Evolutionary conservation across 2,329 filamentous ascomycete species (phyloP), one percentile per base, ranked within the genome.

Genomic region (Fusarium sp.): DNA sequence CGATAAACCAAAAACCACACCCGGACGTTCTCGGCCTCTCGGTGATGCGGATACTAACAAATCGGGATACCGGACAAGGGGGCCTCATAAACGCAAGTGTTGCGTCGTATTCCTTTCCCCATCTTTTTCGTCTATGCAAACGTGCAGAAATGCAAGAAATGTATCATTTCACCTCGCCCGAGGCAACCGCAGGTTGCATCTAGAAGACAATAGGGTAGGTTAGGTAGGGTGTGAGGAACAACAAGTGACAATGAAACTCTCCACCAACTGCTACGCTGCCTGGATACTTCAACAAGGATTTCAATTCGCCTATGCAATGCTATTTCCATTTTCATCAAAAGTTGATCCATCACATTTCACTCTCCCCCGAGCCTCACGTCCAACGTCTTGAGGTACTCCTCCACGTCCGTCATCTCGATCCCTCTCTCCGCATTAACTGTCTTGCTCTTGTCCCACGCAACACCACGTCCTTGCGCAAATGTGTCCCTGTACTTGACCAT

Each of bases 401-500:
- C 82, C 0, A 89, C 80, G 69, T 82, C 82, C 63, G 80, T 82
- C 75, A 87, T 80, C 1, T 79, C 58, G 29, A 92, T 87, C 0
- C 84, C 85, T 40, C 86, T 80, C 78, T 85, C 75, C 4, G 76
- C 70, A 79, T 92, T 93, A 71, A 89, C 84, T 9, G 89, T 92
- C 70, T 77, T 77, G 11, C 83, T 79, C 76, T 84, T 82, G 9
- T 87, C 85, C 91, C 91, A 93, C 42, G 85, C 86, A 6, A 92
- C 87, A 0, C 91, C 91, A 9, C 80, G 82, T 0, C 89, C 89
- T 64, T 87, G 82, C 1, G 86, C 89, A 83, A 93, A 93, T 0
- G 91, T 87, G 70, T 88, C 82, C 24, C 89, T 83, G 80, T 93
- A 93, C 81, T 89, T 92, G 74, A 85, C 84, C 76, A 92, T 83